Evolutionary conservation across 2,329 filamentous ascomycete genomes (phyloP).

Genomic region (Sporothrix pallida): DNA sequence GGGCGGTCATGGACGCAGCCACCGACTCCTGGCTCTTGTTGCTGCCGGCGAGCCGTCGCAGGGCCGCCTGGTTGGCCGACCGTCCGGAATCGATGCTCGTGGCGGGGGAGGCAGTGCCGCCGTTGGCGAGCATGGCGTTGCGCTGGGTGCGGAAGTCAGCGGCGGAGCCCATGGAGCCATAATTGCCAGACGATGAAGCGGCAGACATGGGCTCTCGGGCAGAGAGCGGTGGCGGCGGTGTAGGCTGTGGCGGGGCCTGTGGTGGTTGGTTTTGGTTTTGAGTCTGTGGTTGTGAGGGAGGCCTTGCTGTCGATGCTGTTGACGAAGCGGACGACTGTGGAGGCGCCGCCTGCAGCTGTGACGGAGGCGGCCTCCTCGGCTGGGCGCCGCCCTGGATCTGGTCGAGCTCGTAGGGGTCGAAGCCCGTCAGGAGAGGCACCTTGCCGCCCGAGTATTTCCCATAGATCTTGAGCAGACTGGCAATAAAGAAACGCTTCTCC

Average conservation of each 20-base stretch:
- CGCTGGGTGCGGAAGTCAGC: conserved; percentile 40
- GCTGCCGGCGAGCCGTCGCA: conserved; percentile 55
- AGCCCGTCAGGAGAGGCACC: conserved; percentile 78
- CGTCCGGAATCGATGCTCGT: conserved; percentile 59
- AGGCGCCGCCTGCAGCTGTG: conserved; percentile 33
- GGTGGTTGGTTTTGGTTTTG: background rate
- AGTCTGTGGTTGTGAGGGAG: conserved; percentile 25
- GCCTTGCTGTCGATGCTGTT: background rate
- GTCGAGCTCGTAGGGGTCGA: conserved; percentile 79
- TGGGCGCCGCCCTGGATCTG: conserved; percentile 67
- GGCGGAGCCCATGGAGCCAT: conserved; percentile 33
- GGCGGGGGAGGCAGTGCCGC: conserved; percentile 53
- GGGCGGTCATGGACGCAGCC: conserved; percentile 54
- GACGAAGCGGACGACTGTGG: conserved; percentile 8
- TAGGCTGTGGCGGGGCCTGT: conserved; percentile 22
- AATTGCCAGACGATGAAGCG: conserved; percentile 35
- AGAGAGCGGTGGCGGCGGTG: conserved; percentile 39
- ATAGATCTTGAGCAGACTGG: conserved; percentile 93
- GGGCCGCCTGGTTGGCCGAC: conserved; percentile 49
- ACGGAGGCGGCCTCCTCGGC: conserved; percentile 48
- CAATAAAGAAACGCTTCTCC: conserved; percentile 99
- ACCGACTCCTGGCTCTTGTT: conserved; percentile 66
- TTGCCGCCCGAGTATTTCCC: conserved; percentile 93
- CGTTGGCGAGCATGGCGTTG: conserved; percentile 42
- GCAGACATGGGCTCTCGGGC: conserved; percentile 37